Base-by-base conservation (phyloP, 1,284 basidiomycete species). In the Ceratorhiza oryzae-sativae region DNA sequence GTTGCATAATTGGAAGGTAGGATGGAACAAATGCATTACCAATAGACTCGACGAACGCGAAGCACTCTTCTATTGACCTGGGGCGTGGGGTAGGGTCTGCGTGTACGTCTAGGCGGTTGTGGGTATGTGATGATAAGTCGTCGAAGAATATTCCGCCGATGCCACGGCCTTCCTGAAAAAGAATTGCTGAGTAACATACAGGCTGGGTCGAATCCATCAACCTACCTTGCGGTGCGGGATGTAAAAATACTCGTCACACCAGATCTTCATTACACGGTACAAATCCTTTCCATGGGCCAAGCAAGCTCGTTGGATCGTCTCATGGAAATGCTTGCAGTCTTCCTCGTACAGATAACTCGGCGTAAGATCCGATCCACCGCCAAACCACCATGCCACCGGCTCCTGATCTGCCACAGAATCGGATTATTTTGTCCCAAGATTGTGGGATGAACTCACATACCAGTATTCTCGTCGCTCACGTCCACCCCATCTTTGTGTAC, bases 171-270 rank as follows among this genome's bases (percentile, higher is more conserved):
- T 99, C 97, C 36, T 70, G 25, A n/a, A 23, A 30, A 9, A 41
- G 25, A 39, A 48, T 13, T 27, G 25, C 18, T 32, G 5, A 18
- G 5, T 23, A 39, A 25, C 51, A 18, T 12, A n/a, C n/a, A 45
- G 10, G 2, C 15, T 32, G 1, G 32, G 27, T n/a, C n/a, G 13
- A 8, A 18, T 5, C 18, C 10, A 45, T 10, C 2, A 4, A 48
- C 67, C 0, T 10, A 49, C 67, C 42, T 84, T 82, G n/a, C 97
- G 89, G 79, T 99, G 97, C n/a, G 92, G 86, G 77, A 98, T 90
- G 82, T 85, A 91, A 81, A 99, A 99, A 84, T 99, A 99, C 79
- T 94, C 89, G 82, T 99, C 97, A 83, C 97, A 98, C 95, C 95
- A 98, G 76, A 87, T 86, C 81, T 99, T 99, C 87, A 96, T 95